Percentiles rank a stretch among this genome's conserved stretches.
phyloP scores from a whole-genome alignment of 805 yeast genomes.

The Lachancea waltii region DNA sequence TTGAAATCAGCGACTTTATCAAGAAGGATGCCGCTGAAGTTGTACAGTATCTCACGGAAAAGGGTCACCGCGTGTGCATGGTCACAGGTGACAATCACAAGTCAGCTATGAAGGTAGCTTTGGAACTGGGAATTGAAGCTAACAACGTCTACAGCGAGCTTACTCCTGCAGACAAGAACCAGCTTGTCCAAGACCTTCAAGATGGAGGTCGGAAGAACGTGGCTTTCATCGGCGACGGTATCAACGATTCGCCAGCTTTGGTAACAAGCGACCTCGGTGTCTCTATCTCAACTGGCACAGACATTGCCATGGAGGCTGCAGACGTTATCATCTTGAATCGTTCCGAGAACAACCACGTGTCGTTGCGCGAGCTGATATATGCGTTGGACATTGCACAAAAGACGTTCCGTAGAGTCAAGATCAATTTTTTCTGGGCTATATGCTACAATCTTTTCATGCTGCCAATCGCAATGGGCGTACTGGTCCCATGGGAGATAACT shows the following conservation, averaged over 20 bases:
- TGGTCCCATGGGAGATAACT: conserved; percentile 69
- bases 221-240: conserved; percentile 95
- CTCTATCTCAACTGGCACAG: conserved; percentile 89
- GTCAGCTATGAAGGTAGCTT: conserved; percentile 61
- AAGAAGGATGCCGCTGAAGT: conserved; percentile 61
- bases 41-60: conserved; percentile 44
- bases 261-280: conserved; percentile 85
- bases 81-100: conserved; percentile 79
- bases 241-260: conserved; percentile 95
- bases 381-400: conserved; percentile 62
- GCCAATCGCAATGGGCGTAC: conserved; percentile 92
- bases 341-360: conserved; percentile 17
- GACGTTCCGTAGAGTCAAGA: conserved; percentile 67
- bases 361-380: conserved; percentile 45
- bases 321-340: conserved; percentile 70
- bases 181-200: conserved; percentile 54
- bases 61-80: conserved; percentile 65
- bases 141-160: conserved; percentile 67
- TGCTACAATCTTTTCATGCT: conserved; percentile 78
- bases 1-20: conserved; percentile 62
- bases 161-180: conserved; percentile 70
- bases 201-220: conserved; percentile 38
- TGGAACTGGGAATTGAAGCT: conserved; percentile 56
- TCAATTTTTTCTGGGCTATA: conserved; percentile 83
- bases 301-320: conserved; percentile 95